Evolutionary conservation across 371 early-diverging fungal species (phyloP).

Genomic region (Mucor racemosus): DNA sequence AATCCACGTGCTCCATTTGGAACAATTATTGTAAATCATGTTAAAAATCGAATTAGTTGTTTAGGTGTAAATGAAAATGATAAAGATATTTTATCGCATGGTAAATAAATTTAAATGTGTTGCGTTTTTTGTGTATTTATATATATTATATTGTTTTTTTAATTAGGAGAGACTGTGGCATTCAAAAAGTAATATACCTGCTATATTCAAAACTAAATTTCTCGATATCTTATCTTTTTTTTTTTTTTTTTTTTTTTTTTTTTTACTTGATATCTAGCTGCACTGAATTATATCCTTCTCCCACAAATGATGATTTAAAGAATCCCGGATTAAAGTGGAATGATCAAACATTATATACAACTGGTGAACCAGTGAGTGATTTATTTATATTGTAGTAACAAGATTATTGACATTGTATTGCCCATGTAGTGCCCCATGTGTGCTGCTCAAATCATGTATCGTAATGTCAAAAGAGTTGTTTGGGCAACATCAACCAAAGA

Average conservation of each 20-base stretch:
- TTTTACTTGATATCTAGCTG: background rate
- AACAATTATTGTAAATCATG: conserved; percentile 39
- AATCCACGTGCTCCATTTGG: conserved; percentile 39
- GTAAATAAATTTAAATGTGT: conserved; percentile 10
- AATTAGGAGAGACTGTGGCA: conserved; percentile 37
- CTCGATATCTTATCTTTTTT: background rate
- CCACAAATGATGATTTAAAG: conserved; percentile 32
- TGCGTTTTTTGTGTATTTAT: background rate
- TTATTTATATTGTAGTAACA: background rate
- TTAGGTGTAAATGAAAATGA: conserved; percentile 36
- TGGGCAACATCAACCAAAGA: conserved; percentile 40
- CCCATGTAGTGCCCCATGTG: conserved; percentile 40
- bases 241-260: background rate
- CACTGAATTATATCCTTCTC: conserved; percentile 37
- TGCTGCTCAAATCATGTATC: conserved; percentile 38
- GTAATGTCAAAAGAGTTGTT: conserved; percentile 36
- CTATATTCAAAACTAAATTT: background rate
- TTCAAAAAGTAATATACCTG: conserved; percentile 38
- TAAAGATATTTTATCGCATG: conserved; percentile 35
- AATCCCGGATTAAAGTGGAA: conserved; percentile 38
- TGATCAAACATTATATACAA: conserved; percentile 43
- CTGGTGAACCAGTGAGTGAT: conserved; percentile 38
- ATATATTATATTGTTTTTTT: background rate
- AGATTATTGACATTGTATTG: background rate
- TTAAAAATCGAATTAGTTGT: conserved; percentile 31